phyloP scores from a whole-genome alignment of 2,329 filamentous ascomycete genomes.

The Pseudocercospora crystallina region DNA sequence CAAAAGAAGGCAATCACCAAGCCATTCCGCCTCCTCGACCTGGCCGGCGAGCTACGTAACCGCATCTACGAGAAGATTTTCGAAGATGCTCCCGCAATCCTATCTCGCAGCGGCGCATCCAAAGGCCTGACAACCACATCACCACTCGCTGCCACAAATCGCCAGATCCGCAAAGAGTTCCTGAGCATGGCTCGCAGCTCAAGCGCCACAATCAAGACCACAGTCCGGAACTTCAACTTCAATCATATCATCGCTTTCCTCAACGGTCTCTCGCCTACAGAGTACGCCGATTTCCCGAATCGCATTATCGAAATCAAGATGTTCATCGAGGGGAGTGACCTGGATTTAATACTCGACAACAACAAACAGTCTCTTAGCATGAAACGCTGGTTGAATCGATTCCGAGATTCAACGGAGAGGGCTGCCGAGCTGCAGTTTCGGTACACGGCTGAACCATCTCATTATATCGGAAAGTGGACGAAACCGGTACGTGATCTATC shows the following conservation, averaged over 20 bases:
- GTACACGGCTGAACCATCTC: too few species aligned
- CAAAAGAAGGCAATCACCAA: neutral
- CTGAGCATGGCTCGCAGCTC: neutral
- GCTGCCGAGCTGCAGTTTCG: too few species aligned
- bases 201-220: neutral
- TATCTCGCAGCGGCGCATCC: neutral
- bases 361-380: too few species aligned
- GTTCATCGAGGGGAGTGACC: neutral
- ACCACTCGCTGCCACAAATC: neutral
- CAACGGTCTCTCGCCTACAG: neutral
- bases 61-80: conserved; percentile 8
- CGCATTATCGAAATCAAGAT: neutral
- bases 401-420: too few species aligned
- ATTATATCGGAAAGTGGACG: too few species aligned
- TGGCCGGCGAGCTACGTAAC: conserved; percentile 15
- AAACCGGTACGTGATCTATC: too few species aligned
- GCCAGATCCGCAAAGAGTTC: conserved; percentile 1
- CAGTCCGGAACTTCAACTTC: conserved; percentile 9
- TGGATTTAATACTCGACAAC: too few species aligned
- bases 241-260: conserved; percentile 14
- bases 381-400: too few species aligned
- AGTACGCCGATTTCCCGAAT: neutral
- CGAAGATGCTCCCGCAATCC: conserved; percentile 1
- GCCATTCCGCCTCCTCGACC: conserved; percentile 7
- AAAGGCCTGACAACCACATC: neutral